Conservation (phyloP, 805 yeast species). For the Saccharomycopsis lassenensis region DNA sequence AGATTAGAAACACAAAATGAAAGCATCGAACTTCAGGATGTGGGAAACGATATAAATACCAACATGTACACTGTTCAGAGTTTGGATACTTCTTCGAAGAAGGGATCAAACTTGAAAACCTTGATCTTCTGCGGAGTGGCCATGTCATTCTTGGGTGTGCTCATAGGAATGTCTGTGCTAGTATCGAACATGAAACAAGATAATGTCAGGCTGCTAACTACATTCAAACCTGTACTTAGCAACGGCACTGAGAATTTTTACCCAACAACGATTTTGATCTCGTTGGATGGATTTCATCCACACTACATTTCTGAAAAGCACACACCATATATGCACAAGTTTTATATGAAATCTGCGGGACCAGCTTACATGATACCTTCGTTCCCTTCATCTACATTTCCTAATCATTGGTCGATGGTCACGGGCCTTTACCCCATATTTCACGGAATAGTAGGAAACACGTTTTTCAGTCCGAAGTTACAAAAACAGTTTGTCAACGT, state of each 20-base stretch:
- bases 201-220: background rate
- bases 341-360: constrained; percentile 42
- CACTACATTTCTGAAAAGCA: constrained; percentile 54
- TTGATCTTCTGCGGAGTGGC: constrained; percentile 1
- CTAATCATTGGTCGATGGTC: constrained; percentile 85
- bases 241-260: constrained; percentile 63
- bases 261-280: constrained; percentile 72
- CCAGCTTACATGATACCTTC: constrained; percentile 82
- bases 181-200: constrained; percentile 12
- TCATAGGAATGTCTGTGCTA: constrained; percentile 8
- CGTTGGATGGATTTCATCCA: constrained; percentile 88
- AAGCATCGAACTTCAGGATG: constrained; percentile 17
- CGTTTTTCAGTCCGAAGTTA: constrained; percentile 54
- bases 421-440: constrained; percentile 78
- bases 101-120: background rate
- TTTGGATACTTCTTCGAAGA: background rate
- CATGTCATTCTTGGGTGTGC: constrained; percentile 3
- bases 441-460: constrained; percentile 83
- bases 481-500: constrained; percentile 53
- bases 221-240: constrained; percentile 23
- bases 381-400: constrained; percentile 83
- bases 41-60: constrained; percentile 19
- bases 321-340: constrained; percentile 62
- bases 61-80: constrained; percentile 12
- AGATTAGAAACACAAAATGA: constrained; percentile 13